Percentiles rank a stretch among this genome's conserved stretches.
Conservation (phyloP, 306 rosid genomes). For the Dryas alaskensis region DNA sequence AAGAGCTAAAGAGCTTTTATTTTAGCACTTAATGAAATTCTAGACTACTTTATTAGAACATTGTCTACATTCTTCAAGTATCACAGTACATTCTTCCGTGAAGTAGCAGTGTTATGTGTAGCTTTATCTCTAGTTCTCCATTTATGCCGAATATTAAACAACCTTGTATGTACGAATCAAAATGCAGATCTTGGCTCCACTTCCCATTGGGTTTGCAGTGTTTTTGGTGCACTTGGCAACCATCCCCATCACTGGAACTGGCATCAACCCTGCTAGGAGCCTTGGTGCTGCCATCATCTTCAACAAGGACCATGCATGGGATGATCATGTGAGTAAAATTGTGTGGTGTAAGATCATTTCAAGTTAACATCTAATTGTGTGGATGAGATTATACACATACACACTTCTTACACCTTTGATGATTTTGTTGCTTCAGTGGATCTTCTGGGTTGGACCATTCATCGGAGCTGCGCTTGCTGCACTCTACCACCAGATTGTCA, state of each 20-base stretch:
- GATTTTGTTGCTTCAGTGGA: slow-evolving; percentile 37
- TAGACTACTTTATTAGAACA: neutral
- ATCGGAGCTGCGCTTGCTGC: slow-evolving; percentile 62
- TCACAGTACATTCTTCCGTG: neutral
- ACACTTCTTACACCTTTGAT: neutral
- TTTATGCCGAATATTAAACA: neutral
- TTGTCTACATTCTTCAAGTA: neutral
- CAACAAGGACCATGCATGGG: slow-evolving; percentile 45
- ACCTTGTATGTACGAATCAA: neutral
- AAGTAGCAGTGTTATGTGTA: neutral
- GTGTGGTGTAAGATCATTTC: neutral
- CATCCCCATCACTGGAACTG: slow-evolving; percentile 45
- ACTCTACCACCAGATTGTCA: slow-evolving; percentile 46
- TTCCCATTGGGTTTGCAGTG: slow-evolving; percentile 48
- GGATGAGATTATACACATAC: neutral
- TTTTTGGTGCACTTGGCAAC: slow-evolving; percentile 48
- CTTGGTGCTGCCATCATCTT: slow-evolving; percentile 45
- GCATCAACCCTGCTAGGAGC: slow-evolving; percentile 53
- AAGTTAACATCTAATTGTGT: neutral
- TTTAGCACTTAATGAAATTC: neutral
- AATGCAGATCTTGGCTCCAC: slow-evolving; percentile 47
- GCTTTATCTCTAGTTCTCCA: neutral
- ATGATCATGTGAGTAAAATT: slow-evolving; percentile 32
- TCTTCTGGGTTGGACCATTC: slow-evolving; percentile 62
- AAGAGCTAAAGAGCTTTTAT: too few species aligned